A percentile compares a stretch with the other conserved stretches of the same genome.
Evolutionary conservation across 371 early-diverging fungal species (phyloP).

Genomic region (Racocetra persica): DNA sequence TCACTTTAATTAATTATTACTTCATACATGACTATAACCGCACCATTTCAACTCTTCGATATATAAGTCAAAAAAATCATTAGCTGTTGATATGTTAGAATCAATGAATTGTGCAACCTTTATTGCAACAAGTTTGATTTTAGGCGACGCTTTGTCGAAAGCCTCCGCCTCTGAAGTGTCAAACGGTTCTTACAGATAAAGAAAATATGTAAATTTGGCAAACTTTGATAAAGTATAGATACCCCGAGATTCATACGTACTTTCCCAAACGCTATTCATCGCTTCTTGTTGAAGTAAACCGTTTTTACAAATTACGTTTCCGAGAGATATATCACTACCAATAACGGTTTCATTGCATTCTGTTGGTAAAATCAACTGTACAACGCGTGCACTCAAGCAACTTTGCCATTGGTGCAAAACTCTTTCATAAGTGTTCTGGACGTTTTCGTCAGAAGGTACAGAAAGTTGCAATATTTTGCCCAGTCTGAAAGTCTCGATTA

Average conservation of each 20-base stretch:
- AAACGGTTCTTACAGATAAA: slow-evolving; percentile 4
- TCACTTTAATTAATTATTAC: not conserved
- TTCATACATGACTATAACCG: slow-evolving; percentile 10
- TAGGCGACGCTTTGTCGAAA: not conserved
- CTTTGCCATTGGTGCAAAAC: slow-evolving; percentile 2
- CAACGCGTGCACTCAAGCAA: slow-evolving; percentile 13
- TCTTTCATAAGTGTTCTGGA: not conserved
- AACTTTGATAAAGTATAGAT: not conserved
- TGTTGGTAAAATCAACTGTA: slow-evolving; percentile 1
- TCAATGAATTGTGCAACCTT: not conserved
- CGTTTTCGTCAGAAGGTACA: not conserved
- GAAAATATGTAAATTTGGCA: not conserved
- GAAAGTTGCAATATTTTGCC: slow-evolving; percentile 3
- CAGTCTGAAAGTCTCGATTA: slow-evolving; percentile 10
- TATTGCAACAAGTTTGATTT: slow-evolving; percentile 15
- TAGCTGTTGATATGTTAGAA: not conserved
- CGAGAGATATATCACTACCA: not conserved
- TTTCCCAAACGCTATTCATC: not conserved
- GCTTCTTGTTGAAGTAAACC: not conserved
- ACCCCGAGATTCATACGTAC: not conserved
- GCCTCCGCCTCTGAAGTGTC: not conserved
- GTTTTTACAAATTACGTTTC: not conserved
- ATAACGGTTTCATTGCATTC: not conserved
- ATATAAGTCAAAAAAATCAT: slow-evolving; percentile 29
- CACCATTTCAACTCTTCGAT: slow-evolving; percentile 23